Evolutionary conservation across 1,284 basidiomycete species (phyloP).

Genomic region (Cutaneotrichosporon cutaneum): DNA sequence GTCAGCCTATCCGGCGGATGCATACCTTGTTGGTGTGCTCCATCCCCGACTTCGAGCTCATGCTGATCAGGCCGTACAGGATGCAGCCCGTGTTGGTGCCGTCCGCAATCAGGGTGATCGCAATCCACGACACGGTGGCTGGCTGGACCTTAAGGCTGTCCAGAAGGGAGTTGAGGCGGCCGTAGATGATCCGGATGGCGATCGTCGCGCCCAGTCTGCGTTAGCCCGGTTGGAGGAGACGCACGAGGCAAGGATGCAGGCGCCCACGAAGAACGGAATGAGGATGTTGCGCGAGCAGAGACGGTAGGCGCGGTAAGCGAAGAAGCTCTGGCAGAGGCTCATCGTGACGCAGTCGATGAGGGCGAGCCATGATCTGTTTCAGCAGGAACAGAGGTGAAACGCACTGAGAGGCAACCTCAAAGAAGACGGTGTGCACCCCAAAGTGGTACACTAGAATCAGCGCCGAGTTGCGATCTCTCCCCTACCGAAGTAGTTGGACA

Average conservation of each 20-base stretch:
- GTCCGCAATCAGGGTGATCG: conserved; percentile 31
- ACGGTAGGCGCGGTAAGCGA: conserved; percentile 37
- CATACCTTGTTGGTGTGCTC: conserved; percentile 29
- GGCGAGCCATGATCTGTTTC: background rate
- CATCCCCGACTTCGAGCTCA: conserved; percentile 34
- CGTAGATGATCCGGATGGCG: background rate
- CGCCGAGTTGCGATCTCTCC: too few species aligned
- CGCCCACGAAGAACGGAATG: conserved; percentile 20
- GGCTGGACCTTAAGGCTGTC: background rate
- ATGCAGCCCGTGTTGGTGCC: conserved; percentile 35
- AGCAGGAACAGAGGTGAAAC: too few species aligned
- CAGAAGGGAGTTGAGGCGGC: background rate
- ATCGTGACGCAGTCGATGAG: conserved; percentile 3
- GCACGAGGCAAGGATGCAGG: background rate
- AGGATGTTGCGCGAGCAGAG: conserved; percentile 31
- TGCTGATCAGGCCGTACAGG: conserved; percentile 27
- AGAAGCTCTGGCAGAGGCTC: conserved; percentile 32
- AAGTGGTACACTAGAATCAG: background rate
- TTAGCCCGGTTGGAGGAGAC: background rate
- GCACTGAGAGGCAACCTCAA: background rate
- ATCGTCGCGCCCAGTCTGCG: background rate
- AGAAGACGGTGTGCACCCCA: background rate
- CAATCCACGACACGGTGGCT: conserved; percentile 9
- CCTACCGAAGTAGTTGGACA: background rate
- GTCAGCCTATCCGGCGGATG: too few species aligned